Conservation (phyloP, 2,329 filamentous ascomycete species). For the Helminthosporium solani region DNA sequence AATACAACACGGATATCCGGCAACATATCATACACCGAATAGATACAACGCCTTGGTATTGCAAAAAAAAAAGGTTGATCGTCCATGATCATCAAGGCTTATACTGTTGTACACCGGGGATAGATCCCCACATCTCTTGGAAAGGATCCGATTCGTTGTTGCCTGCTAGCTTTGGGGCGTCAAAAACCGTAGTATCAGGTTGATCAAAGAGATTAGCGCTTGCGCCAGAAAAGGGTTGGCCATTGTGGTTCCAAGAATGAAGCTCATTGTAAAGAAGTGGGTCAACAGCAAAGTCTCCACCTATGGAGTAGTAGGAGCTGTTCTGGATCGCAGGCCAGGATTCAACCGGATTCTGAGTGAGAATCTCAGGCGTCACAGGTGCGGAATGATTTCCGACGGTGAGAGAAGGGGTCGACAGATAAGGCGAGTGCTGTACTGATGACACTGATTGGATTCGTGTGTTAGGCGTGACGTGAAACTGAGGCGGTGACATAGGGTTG, state of each 20-base stretch:
- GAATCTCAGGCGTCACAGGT: not conserved
- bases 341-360: not conserved
- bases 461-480: not conserved
- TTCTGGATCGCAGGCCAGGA: not conserved
- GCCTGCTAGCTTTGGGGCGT: not conserved
- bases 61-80: too few relatives aligned
- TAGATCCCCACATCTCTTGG: not conserved
- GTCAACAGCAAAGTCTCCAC: not conserved
- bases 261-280: not conserved
- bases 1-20: not conserved
- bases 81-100: not conserved
- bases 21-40: too few relatives aligned
- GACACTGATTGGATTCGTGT: not conserved
- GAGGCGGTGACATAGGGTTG: not conserved
- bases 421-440: not conserved
- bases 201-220: slow-evolving; percentile 8
- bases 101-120: not conserved
- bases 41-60: too few relatives aligned
- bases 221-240: not conserved
- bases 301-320: not conserved
- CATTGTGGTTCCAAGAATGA: not conserved
- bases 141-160: not conserved
- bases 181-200: slow-evolving; percentile 4
- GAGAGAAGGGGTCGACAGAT: not conserved
- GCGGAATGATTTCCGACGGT: not conserved